phyloP scores from a whole-genome alignment of 768 basidiomycete genomes.

The Scleroderma bovista region DNA sequence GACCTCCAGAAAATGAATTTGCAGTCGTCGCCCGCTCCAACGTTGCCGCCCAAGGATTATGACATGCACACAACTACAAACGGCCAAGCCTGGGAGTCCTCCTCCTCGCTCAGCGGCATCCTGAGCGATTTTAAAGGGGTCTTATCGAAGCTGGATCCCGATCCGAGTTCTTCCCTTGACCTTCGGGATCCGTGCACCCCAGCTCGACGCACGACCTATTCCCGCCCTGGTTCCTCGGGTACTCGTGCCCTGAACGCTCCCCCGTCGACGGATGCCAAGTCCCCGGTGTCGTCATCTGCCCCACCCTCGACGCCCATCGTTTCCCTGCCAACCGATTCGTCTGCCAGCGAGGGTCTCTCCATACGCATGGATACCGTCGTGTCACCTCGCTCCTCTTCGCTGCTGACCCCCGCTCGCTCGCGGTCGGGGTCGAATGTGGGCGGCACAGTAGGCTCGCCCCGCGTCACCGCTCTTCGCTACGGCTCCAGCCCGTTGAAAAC shows the following conservation, averaged over 20 bases:
- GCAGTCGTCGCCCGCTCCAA: slow-evolving; percentile 32
- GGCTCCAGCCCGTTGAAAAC: slow-evolving; percentile 41
- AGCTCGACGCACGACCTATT: slow-evolving; percentile 35
- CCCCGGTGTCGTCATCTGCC: slow-evolving; percentile 13
- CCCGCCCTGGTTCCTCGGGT: slow-evolving; percentile 34
- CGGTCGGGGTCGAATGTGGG: slow-evolving; percentile 22
- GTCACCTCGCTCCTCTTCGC: slow-evolving; percentile 27
- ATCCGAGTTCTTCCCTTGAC: slow-evolving; percentile 47
- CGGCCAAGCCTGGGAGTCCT: slow-evolving; percentile 36
- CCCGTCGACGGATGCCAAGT: slow-evolving; percentile 15
- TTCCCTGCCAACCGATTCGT: slow-evolving; percentile 18
- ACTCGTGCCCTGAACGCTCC: slow-evolving; percentile 19
- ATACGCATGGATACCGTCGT: slow-evolving; percentile 32
- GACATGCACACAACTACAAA: slow-evolving; percentile 18
- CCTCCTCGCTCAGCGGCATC: slow-evolving; percentile 50
- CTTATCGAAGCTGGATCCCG: slow-evolving; percentile 60
- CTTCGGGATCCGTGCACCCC: slow-evolving; percentile 63
- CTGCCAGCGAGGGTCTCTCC: slow-evolving; percentile 34
- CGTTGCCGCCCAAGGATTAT: slow-evolving; percentile 31
- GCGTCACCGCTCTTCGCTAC: slow-evolving; percentile 31
- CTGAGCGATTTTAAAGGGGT: slow-evolving; percentile 71
- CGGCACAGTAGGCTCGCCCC: slow-evolving; percentile 26
- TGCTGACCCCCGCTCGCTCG: slow-evolving; percentile 27
- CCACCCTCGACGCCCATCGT: slow-evolving; percentile 18
- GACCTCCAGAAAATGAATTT: slow-evolving; percentile 45